Evolutionary conservation across 352 stramenopile genomes (phyloP).

Genomic region (Pythium insidiosum): DNA sequence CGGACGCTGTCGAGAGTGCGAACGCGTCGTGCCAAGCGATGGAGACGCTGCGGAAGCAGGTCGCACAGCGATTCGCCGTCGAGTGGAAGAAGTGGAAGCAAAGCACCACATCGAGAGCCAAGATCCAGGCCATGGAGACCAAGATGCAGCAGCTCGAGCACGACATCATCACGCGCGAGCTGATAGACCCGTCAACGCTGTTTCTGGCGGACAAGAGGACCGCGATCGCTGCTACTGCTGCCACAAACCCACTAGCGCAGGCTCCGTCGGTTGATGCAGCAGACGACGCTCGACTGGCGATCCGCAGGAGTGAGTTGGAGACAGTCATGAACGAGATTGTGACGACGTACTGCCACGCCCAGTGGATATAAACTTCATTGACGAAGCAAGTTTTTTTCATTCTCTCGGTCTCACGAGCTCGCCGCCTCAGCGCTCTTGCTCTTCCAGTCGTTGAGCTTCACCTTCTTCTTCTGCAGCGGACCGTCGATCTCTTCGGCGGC

Average conservation of each 20-base stretch:
- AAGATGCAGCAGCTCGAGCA: slow-evolving; percentile 31
- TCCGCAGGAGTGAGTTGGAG: slow-evolving; percentile 30
- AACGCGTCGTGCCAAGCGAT: slow-evolving; percentile 23
- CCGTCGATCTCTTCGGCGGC: slow-evolving; percentile 50
- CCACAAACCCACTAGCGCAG: neutral
- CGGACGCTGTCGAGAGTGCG: neutral
- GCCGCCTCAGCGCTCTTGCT: slow-evolving; percentile 23
- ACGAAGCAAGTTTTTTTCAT: no score
- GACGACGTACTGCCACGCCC: slow-evolving; percentile 31
- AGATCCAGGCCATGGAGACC: slow-evolving; percentile 34
- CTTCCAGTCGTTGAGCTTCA: slow-evolving; percentile 37
- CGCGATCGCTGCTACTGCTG: neutral
- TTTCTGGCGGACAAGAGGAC: slow-evolving; percentile 35
- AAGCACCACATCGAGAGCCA: slow-evolving; percentile 25
- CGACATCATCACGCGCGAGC: slow-evolving; percentile 31
- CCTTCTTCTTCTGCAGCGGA: slow-evolving; percentile 79
- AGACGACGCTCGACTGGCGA: slow-evolving; percentile 26
- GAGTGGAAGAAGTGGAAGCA: slow-evolving; percentile 36
- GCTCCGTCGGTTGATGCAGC: no score
- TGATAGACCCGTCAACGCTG: slow-evolving; percentile 34
- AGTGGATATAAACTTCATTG: slow-evolving; percentile 20
- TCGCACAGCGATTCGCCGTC: slow-evolving; percentile 20
- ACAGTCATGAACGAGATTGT: slow-evolving; percentile 45
- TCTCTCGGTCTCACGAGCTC: no score
- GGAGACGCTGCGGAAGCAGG: slow-evolving; percentile 15